Evolutionary conservation across 257 asterid species (phyloP).

Genomic region (Solanum gandarillasii): DNA sequence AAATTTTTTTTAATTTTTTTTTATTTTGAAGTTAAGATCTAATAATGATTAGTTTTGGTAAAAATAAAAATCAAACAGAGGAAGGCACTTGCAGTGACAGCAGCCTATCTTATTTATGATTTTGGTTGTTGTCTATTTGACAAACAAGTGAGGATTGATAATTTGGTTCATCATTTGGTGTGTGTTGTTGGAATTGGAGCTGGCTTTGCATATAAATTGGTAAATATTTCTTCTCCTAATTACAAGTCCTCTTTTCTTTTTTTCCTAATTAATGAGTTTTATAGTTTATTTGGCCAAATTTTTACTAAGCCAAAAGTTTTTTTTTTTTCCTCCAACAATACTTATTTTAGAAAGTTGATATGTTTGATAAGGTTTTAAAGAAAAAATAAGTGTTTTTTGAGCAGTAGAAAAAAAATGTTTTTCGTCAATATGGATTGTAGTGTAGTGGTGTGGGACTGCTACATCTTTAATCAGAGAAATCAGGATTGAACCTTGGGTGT

Average conservation of each 20-base stretch:
- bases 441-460: no score
- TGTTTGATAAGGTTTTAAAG: not conserved
- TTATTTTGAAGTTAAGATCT: not conserved
- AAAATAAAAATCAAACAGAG: slow-evolving; percentile 28
- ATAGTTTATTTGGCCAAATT: not conserved
- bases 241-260: not conserved
- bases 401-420: no score
- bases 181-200: slow-evolving; percentile 59
- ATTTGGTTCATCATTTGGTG: slow-evolving; percentile 61
- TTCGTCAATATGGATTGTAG: rapidly evolving
- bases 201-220: slow-evolving; percentile 71
- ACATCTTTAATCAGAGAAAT: rapidly evolving
- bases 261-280: not conserved
- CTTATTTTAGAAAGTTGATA: not conserved
- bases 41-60: not conserved
- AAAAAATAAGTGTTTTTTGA: no score
- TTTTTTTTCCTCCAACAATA: rapidly evolving
- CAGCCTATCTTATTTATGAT: slow-evolving; percentile 61
- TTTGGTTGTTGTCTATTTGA: slow-evolving; percentile 59
- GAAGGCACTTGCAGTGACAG: slow-evolving; percentile 44
- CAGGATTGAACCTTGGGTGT: no score
- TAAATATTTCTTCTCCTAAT: slow-evolving; percentile 7
- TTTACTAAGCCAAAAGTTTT: rapidly evolving
- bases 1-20: not conserved
- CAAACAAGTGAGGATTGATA: slow-evolving; percentile 44